phyloP scores from a whole-genome alignment of 805 yeast species.

The Yarrowia sp. region DNA sequence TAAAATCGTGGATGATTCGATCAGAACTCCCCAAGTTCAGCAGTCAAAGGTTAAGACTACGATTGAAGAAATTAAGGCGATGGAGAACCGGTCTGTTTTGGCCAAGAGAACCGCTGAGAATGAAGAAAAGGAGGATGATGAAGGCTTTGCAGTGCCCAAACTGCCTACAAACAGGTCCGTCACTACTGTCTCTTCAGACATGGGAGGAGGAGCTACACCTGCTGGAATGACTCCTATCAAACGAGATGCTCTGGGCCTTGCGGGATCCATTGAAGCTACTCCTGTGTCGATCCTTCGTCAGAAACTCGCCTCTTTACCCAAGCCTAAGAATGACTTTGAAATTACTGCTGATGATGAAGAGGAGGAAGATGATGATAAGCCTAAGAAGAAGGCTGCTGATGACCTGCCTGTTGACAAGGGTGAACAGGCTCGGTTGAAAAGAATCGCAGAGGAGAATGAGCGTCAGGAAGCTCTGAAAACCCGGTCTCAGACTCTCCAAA shows the following conservation, averaged over 20 bases:
- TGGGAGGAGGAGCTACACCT: conserved; percentile 41
- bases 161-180: conserved; percentile 15
- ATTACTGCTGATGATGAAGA: conserved; percentile 51
- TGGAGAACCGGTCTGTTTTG: conserved; percentile 52
- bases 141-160: conserved; percentile 16
- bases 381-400: conserved; percentile 39
- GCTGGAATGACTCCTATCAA: conserved; percentile 38
- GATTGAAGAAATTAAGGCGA: conserved; percentile 50
- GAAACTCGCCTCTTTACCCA: conserved; percentile 49
- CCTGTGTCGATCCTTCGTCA: conserved; percentile 42
- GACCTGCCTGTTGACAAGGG: conserved; percentile 46
- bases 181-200: neutral
- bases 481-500: conserved; percentile 58
- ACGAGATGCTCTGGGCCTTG: conserved; percentile 43
- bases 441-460: conserved; percentile 42
- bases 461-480: conserved; percentile 49
- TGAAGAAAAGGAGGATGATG: neutral
- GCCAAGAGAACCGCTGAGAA: conserved; percentile 42
- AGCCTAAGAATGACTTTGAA: conserved; percentile 53
- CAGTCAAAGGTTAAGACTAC: conserved; percentile 51
- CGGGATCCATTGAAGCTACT: conserved; percentile 41
- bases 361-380: conserved; percentile 40
- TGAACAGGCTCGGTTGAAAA: conserved; percentile 47
- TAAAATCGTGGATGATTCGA: conserved; percentile 40
- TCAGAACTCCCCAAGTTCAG: conserved; percentile 46